Evolutionary conservation across 345 rosid species (phyloP), one percentile per base, ranked within the genome.

Genomic region (Ailanthus altissimus): DNA sequence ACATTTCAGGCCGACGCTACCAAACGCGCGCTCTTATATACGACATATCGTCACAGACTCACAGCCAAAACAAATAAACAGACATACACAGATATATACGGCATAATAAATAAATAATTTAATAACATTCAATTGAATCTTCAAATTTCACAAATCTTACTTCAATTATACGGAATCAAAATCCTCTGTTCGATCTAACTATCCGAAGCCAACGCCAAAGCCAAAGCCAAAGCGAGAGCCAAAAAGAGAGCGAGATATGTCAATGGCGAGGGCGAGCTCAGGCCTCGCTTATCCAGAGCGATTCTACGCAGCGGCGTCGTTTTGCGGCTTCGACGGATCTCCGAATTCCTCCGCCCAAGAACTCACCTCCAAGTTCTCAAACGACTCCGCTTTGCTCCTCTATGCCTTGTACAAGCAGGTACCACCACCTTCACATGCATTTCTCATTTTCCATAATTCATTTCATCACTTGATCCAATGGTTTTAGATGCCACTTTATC

Each of bases 261-360:
- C 93, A 57, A 86, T 89, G 92, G 87, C 94, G 89, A 90, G 98
- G 84, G 91, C 88, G 74, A 91, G 88, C 88, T 90, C 98, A 74
- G 97, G 97, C 84, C 97, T 92, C 81, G 94, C 98, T 60, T 94
- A 93, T 83, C 98, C 98, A 36, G 97, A 94, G 80, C 89, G 98
- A 46, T 97, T 97, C 87, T 97, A 88, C 76, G 94, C 97, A 6
- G 99, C 99, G n/a, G 93, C 98, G 40, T 72, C 97, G 11, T 95
- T 77, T 77, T 96, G 89, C 73, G 99, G 99, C 51, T 85, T 95
- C 83, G 94, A 90, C 43, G 97, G 98, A 93, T 93, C 98, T 84
- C 88, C 87, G 12, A 78, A 79, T 81, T 78, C 97, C 50, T 50
- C 89, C 81, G 72, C 79, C 80, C 83, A 83, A 76, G 81, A 73